Conservation (phyloP, 305 asterid genomes). For the Fraxinus paxiana region DNA sequence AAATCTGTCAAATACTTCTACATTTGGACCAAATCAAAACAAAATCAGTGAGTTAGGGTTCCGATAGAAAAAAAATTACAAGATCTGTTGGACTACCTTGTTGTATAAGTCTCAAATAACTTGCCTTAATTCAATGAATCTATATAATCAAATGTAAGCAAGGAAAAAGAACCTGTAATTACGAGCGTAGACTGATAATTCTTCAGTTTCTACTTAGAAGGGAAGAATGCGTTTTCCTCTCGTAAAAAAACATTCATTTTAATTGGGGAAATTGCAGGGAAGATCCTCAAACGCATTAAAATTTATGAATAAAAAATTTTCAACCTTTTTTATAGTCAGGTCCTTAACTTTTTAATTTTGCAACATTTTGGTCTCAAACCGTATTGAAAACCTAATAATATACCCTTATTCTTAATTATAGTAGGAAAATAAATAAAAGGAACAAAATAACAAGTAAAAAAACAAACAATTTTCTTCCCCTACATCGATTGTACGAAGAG, state of each 20-base stretch:
- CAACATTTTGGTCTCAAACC: background rate
- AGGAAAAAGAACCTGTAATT: background rate
- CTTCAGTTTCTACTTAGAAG: slow-evolving; percentile 25
- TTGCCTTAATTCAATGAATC: background rate
- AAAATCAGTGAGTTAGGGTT: slow-evolving; percentile 7
- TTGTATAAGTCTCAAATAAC: background rate
- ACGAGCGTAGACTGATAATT: background rate
- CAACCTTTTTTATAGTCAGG: background rate
- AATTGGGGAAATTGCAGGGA: background rate
- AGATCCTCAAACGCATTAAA: background rate
- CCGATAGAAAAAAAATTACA: background rate
- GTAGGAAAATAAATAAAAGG: background rate
- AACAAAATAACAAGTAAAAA: background rate
- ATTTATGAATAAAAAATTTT: background rate
- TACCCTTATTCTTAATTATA: background rate
- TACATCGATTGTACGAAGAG: background rate
- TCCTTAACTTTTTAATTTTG: background rate
- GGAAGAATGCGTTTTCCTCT: slow-evolving; percentile 23
- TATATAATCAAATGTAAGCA: background rate
- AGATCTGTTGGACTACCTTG: slow-evolving; percentile 31
- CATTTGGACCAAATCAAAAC: background rate
- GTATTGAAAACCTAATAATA: background rate
- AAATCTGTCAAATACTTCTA: background rate
- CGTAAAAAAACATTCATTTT: background rate
- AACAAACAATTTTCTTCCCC: background rate